These are phyloP conservation scores for Aspergillus hiratsukae DNA, from an alignment of 2,329 filamentous ascomycete species.

Conservation along the genomic window DNA sequence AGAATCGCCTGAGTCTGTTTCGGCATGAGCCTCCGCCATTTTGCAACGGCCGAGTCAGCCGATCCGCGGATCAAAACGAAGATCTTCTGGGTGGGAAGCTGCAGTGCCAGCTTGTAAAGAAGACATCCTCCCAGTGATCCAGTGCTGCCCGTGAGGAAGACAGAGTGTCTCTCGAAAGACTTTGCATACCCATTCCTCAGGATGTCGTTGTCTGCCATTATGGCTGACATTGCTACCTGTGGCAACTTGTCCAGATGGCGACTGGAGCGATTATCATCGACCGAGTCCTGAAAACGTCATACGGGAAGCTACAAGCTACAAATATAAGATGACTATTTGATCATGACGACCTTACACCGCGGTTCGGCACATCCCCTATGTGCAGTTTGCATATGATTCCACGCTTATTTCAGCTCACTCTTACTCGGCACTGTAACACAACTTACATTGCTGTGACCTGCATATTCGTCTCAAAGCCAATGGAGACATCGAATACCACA, in stretches of 20 bases:
- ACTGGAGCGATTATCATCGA: background rate
- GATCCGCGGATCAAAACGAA: constrained; percentile 25
- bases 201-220: constrained; percentile 15
- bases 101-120: constrained; percentile 29
- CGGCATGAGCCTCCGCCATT: constrained; percentile 28
- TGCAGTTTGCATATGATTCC: background rate
- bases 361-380: background rate
- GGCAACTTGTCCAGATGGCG: background rate
- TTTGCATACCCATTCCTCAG: constrained; percentile 23
- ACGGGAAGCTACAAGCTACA: background rate
- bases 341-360: background rate
- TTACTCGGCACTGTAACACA: background rate
- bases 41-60: constrained; percentile 20
- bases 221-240: constrained; percentile 1
- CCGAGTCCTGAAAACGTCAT: background rate
- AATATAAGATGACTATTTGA: background rate
- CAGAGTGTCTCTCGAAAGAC: constrained; percentile 21
- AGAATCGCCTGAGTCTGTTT: constrained; percentile 24
- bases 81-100: constrained; percentile 29
- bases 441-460: background rate
- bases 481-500: background rate
- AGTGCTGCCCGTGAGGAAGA: constrained; percentile 29
- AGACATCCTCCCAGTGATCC: constrained; percentile 31
- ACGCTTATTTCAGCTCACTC: background rate
- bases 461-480: background rate